Evolutionary conservation across 257 asterid genomes (phyloP).

Genomic region (Handroanthus guayacan): DNA sequence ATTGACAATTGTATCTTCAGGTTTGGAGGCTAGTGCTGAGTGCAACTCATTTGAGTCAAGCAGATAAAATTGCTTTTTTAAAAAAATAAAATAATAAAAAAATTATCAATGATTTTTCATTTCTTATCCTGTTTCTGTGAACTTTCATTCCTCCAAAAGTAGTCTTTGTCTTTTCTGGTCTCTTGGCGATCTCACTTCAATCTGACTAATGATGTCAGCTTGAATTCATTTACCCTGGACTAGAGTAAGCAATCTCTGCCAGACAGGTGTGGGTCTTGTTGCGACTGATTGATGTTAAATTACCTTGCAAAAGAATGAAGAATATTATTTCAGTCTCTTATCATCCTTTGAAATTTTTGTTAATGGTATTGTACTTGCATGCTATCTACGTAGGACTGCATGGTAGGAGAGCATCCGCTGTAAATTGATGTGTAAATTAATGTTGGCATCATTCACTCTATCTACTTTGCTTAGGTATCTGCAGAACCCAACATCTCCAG

Average conservation of each 20-base stretch:
- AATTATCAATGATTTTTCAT: background rate
- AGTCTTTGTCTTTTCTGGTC: constrained; percentile 4
- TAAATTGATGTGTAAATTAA: constrained; percentile 33
- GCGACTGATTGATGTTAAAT: constrained; percentile 12
- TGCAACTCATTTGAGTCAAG: constrained; percentile 23
- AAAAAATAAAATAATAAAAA: too few relatives aligned
- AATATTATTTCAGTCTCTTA: constrained; percentile 1
- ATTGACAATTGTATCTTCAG: constrained; percentile 2
- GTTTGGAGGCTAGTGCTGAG: constrained; percentile 11
- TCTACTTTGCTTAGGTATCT: constrained; percentile 65
- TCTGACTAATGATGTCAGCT: background rate
- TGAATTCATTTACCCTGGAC: background rate
- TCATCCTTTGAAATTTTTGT: constrained; percentile 16
- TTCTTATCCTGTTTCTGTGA: constrained; percentile 14
- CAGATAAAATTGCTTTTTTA: background rate
- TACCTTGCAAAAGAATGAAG: constrained; percentile 4
- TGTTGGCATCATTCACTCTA: constrained; percentile 33
- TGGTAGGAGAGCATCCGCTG: constrained; percentile 20
- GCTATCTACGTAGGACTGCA: constrained; percentile 29
- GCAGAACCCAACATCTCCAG: constrained; percentile 60
- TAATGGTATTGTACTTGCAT: constrained; percentile 16
- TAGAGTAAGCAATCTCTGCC: constrained; percentile 27
- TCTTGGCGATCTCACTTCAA: constrained; percentile 12
- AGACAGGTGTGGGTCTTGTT: constrained; percentile 15
- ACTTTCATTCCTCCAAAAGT: constrained; percentile 2